phyloP scores from a whole-genome alignment of 78 protist genomes.

The Dictyostelium purpureum region DNA sequence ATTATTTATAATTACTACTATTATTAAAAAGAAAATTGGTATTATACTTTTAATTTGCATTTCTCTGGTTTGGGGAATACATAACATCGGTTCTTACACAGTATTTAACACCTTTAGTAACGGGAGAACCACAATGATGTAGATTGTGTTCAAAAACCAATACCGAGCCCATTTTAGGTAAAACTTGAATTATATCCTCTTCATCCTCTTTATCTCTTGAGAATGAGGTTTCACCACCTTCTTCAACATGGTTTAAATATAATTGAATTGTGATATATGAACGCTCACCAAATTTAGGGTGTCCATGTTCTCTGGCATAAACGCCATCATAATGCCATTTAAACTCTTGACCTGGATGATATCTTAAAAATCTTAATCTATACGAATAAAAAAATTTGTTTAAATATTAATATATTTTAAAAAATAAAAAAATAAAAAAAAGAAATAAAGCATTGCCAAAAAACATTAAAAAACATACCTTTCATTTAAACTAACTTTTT shows the following conservation, averaged over 20 bases:
- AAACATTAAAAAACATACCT: too few species aligned
- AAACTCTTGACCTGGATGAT: constrained; percentile 30
- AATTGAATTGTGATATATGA: constrained; percentile 22
- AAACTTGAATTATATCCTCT: background rate
- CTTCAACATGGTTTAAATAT: constrained; percentile 21
- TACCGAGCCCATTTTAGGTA: background rate
- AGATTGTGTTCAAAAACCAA: constrained; percentile 42
- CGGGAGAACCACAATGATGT: constrained; percentile 12
- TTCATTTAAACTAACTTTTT: constrained; percentile 1
- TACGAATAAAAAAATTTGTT: too few species aligned
- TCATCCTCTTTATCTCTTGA: background rate
- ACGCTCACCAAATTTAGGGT: constrained; percentile 34
- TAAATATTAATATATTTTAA: too few species aligned
- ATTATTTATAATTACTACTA: too few species aligned
- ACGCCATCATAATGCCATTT: constrained; percentile 28
- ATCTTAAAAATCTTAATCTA: constrained; percentile 44
- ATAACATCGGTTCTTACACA: constrained; percentile 42
- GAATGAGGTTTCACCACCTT: constrained; percentile 64
- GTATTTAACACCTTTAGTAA: constrained; percentile 23
- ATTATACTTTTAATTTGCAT: too few species aligned
- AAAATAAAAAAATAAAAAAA: too few species aligned
- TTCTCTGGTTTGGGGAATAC: too few species aligned
- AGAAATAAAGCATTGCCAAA: too few species aligned
- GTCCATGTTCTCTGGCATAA: background rate
- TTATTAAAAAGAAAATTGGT: too few species aligned